Evolutionary conservation across 2,329 filamentous ascomycete species (phyloP), one percentile per base, ranked within the genome.

Genomic region (Fusarium sp.): DNA sequence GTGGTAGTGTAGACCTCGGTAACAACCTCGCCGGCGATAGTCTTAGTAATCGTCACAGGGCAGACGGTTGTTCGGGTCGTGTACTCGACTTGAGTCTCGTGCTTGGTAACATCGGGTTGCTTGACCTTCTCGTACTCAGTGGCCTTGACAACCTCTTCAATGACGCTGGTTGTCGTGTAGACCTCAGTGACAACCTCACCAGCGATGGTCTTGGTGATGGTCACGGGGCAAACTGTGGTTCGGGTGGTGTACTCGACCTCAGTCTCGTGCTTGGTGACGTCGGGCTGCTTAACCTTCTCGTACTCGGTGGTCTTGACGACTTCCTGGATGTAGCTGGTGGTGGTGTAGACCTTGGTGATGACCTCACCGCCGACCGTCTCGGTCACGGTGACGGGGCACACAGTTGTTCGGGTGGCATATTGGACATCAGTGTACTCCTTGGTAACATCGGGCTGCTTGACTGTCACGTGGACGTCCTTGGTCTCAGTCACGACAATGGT

Each of bases 151-250:
- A 79, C 78, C 45, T 80, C 78, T 63, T 80, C 76, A 3, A 81
- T 56, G 17, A 78, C 76, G 22, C 74, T 69, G 30, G 76, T 79
- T 6, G 76, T 76, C 1, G 77, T 81, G 56, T 80, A 77, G 15
- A 66, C 63, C 30, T 73, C 81, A 1, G 86, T 87, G 15, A 87
- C 76, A 10, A 85, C 84, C 77, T 84, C 65, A 3, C 79, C 77
- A 12, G 69, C 68, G 27, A 78, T 83, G 3, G 80, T 80, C 20
- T 82, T 84, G 7, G 82, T 84, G 6, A 81, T 74, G 3, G 83
- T 83, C 10, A 87, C 77, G 4, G 86, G 85, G 78, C 83, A 86
- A 15, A 87, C 79, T 17, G 81, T 82, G 15, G 86, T 88, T 38
- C 83, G 63, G 7, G 86, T 87, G 10, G 78, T 81, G 75, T 86